Percentiles rank a stretch among this genome's conserved stretches.
These are phyloP conservation scores for Hevea brasiliensis DNA, from an alignment of 345 rosid species.

Conservation along the genomic window DNA sequence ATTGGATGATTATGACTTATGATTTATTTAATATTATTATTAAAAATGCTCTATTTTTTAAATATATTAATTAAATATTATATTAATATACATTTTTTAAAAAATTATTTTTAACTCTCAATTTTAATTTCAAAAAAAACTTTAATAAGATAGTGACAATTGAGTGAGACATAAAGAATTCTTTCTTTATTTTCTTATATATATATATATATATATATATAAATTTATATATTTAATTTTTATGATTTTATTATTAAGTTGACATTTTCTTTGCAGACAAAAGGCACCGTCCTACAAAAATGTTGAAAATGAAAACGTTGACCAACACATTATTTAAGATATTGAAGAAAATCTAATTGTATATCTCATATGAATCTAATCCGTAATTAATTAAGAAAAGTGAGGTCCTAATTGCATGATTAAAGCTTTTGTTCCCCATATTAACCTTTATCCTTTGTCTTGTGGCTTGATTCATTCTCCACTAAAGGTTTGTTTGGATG, in stretches of 20 bases:
- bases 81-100: too few species aligned
- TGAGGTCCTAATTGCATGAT: background rate
- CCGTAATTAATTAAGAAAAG: background rate
- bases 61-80: too few species aligned
- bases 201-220: too few species aligned
- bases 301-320: constrained; percentile 2
- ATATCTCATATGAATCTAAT: background rate
- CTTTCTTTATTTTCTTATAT: too few species aligned
- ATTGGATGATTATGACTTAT: too few species aligned
- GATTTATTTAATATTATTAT: too few species aligned
- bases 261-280: too few species aligned
- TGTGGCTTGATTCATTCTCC: background rate
- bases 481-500: too few species aligned
- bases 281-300: constrained; percentile 19
- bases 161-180: background rate
- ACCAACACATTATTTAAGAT: too few species aligned
- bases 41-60: too few species aligned
- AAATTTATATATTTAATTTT: background rate
- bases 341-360: background rate
- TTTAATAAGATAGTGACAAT: background rate
- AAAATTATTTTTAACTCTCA: too few species aligned
- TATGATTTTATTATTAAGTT: background rate
- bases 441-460: background rate
- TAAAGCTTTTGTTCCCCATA: background rate
- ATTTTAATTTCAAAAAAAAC: too few species aligned